These are phyloP conservation scores for Podospora pseudopauciseta DNA, from an alignment of 495 filamentous ascomycete genomes.

Conservation along the genomic window DNA sequence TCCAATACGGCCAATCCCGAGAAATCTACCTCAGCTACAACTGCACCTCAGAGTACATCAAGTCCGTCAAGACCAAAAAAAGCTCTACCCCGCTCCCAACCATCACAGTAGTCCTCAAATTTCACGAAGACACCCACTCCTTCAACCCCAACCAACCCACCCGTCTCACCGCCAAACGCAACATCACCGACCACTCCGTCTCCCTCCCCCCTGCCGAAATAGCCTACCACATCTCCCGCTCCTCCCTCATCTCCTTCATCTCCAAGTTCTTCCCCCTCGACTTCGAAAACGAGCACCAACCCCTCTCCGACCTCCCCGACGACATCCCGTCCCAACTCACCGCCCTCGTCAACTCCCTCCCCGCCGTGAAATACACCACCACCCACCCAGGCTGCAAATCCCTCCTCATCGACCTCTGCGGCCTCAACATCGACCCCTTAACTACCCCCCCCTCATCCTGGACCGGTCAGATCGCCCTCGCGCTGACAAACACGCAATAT, in stretches of 20 bases:
- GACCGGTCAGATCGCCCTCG: conserved; percentile 39
- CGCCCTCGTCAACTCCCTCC: conserved; percentile 28
- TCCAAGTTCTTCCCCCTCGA: conserved; percentile 32
- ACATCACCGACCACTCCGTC: conserved; percentile 9
- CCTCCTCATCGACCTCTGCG: conserved; percentile 33
- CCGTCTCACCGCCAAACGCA: background rate
- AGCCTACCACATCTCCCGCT: conserved; percentile 45
- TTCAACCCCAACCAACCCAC: conserved; percentile 9
- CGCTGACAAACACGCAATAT: conserved; percentile 26
- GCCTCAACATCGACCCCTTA: conserved; percentile 17
- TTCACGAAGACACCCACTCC: conserved; percentile 28
- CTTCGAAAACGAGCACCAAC: conserved; percentile 28
- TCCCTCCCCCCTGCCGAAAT: conserved; percentile 23
- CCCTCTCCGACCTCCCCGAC: conserved; percentile 7
- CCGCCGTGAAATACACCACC: conserved; percentile 14
- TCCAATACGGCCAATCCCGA: conserved; percentile 48
- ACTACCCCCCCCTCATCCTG: conserved; percentile 4
- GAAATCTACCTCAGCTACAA: conserved; percentile 40
- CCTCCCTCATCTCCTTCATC: conserved; percentile 38
- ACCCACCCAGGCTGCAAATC: conserved; percentile 16
- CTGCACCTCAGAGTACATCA: background rate
- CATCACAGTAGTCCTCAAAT: conserved; percentile 29
- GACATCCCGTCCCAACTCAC: conserved; percentile 15
- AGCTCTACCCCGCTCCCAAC: conserved; percentile 5
- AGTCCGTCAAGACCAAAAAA: conserved; percentile 2